Percentiles rank a stretch among this genome's conserved stretches.
Conservation (phyloP, 2,329 filamentous ascomycete genomes). For the Neofusicoccum laricinum region DNA sequence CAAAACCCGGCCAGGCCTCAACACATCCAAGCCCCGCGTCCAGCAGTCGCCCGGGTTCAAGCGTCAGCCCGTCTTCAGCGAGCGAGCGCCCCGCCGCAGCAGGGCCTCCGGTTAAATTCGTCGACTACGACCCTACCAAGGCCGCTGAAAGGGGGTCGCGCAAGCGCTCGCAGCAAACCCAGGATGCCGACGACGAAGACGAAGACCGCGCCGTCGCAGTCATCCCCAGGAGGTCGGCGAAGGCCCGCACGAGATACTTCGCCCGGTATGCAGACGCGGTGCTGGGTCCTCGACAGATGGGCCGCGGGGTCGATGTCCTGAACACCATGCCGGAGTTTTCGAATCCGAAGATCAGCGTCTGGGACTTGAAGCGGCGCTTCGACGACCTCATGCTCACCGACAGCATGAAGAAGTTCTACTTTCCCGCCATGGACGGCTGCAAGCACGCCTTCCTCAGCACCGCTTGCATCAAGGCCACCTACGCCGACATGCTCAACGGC, state of each 20-base stretch:
- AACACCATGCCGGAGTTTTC: slow-evolving; percentile 10
- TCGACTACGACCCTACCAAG: slow-evolving; percentile 12
- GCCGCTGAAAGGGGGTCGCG: not conserved
- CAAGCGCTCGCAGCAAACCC: not conserved
- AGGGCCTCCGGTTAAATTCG: slow-evolving; percentile 5
- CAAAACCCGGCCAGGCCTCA: not conserved
- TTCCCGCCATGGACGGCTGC: slow-evolving; percentile 16
- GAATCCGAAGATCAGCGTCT: slow-evolving; percentile 15
- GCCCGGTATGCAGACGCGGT: slow-evolving; percentile 10
- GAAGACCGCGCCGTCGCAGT: not conserved
- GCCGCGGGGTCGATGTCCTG: slow-evolving; percentile 6
- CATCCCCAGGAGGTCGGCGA: not conserved
- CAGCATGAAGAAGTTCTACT: slow-evolving; percentile 1
- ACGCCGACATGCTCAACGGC: slow-evolving; percentile 11
- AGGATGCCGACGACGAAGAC: not conserved
- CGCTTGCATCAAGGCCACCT: slow-evolving; percentile 14
- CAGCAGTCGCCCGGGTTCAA: not conserved
- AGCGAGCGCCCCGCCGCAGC: not conserved
- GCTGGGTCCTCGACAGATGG: not conserved
- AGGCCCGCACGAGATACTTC: slow-evolving; percentile 3
- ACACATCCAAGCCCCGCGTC: not conserved
- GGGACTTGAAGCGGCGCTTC: slow-evolving; percentile 16
- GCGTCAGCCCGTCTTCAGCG: not conserved
- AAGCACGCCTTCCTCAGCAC: slow-evolving; percentile 14
- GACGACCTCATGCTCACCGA: slow-evolving; percentile 7